Percentiles rank a stretch among this genome's conserved stretches.
Conservation (phyloP, 306 rosid genomes). For the Macrotyloma uniflorum region DNA sequence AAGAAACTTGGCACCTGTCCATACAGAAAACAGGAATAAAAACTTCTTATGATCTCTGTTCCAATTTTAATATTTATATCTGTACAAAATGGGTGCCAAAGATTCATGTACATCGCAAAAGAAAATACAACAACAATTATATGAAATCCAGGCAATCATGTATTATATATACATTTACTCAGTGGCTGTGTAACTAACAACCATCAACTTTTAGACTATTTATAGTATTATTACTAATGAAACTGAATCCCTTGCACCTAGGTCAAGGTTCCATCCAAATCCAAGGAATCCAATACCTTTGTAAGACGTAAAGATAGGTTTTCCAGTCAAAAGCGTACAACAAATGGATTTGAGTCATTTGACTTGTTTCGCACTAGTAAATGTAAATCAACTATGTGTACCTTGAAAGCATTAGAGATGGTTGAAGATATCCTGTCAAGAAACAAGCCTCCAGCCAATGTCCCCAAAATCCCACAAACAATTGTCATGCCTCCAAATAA, state of each 20-base stretch:
- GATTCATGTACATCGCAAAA: conserved; percentile 6
- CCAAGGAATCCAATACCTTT: conserved; percentile 16
- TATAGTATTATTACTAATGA: neutral
- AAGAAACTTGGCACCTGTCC: neutral
- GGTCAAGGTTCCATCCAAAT: conserved; percentile 18
- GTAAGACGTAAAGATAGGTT: neutral
- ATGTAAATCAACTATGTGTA: conserved; percentile 42
- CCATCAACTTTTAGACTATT: neutral
- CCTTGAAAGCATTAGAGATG: conserved; percentile 88
- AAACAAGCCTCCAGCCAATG: conserved; percentile 81
- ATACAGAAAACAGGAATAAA: neutral
- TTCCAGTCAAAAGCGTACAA: conserved; percentile 14
- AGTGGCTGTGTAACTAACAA: neutral
- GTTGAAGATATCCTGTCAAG: conserved; percentile 80
- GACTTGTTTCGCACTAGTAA: conserved; percentile 12
- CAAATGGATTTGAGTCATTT: neutral
- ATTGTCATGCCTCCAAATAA: conserved; percentile 87
- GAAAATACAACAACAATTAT: conserved; percentile 12
- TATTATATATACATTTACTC: neutral
- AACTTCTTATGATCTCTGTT: neutral
- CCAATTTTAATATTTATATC: neutral
- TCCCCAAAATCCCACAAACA: conserved; percentile 82
- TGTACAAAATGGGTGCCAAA: neutral
- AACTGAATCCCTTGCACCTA: conserved; percentile 19
- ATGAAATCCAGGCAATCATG: conserved; percentile 22